Conservation (phyloP, 345 rosid genomes). For the Eucalyptus tenuipes region DNA sequence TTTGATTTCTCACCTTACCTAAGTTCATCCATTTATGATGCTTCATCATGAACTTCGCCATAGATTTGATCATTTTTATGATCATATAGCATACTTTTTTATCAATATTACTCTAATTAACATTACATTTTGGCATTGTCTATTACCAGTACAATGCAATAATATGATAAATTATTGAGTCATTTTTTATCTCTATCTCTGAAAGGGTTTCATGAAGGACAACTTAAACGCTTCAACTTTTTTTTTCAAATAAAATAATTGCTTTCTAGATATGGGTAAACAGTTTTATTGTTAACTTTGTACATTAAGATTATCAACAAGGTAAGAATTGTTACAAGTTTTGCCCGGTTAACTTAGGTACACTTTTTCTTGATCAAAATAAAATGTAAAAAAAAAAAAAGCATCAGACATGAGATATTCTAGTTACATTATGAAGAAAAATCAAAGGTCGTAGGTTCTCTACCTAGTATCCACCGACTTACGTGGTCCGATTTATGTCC, state of each 20-base stretch:
- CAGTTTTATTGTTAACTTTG: neutral
- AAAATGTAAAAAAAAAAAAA: neutral
- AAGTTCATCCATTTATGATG: neutral
- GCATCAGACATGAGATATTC: neutral
- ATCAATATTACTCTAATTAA: neutral
- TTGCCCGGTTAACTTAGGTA: neutral
- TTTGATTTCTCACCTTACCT: neutral
- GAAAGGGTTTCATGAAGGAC: neutral
- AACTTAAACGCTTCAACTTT: neutral
- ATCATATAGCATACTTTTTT: neutral
- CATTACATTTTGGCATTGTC: neutral
- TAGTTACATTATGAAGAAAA: neutral
- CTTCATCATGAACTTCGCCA: neutral
- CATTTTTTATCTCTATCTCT: neutral
- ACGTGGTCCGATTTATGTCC: neutral
- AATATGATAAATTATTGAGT: accelerated
- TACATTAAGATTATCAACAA: neutral
- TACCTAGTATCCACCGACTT: neutral
- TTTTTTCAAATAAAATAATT: neutral
- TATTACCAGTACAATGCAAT: neutral
- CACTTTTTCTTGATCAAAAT: neutral
- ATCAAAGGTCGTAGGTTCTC: neutral
- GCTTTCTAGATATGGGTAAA: neutral
- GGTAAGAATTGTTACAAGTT: neutral
- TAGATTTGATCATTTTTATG: neutral